These are phyloP conservation scores for Scutellaria minor DNA, from an alignment of 257 asterid species.

Conservation along the genomic window DNA sequence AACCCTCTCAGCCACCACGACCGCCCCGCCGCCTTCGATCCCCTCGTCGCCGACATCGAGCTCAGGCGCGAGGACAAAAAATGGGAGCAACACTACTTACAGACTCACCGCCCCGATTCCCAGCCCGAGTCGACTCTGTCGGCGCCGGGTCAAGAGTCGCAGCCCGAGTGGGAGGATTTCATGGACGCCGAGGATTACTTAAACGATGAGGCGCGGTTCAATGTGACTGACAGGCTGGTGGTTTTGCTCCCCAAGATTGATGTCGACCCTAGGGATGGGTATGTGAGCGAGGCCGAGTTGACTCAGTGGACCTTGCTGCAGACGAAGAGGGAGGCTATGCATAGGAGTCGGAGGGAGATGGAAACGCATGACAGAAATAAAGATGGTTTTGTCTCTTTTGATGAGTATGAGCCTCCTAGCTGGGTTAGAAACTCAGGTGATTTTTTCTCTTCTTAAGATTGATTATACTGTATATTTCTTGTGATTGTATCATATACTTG, in stretches of 20 bases:
- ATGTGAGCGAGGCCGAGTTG: slow-evolving; percentile 72
- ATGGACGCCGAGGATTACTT: slow-evolving; percentile 81
- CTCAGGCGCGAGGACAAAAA: slow-evolving; percentile 70
- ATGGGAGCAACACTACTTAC: slow-evolving; percentile 68
- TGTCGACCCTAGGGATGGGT: slow-evolving; percentile 70
- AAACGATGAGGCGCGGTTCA: slow-evolving; percentile 77
- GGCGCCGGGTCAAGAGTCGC: slow-evolving; percentile 63
- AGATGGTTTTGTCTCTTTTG: slow-evolving; percentile 71
- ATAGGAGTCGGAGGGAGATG: slow-evolving; percentile 80
- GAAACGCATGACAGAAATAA: slow-evolving; percentile 76
- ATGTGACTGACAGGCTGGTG: slow-evolving; percentile 72
- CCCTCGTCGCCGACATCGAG: slow-evolving; percentile 76
- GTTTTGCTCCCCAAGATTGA: slow-evolving; percentile 80
- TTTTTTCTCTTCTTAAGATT: background rate
- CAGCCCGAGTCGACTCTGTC: slow-evolving; percentile 29
- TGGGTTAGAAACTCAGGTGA: slow-evolving; percentile 71
- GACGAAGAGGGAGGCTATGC: slow-evolving; percentile 70
- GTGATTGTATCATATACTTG: background rate
- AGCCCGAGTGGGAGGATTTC: slow-evolving; percentile 91
- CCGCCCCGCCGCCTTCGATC: slow-evolving; percentile 64
- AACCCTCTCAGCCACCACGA: slow-evolving; percentile 30
- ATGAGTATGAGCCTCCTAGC: slow-evolving; percentile 87
- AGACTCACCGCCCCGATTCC: slow-evolving; percentile 53
- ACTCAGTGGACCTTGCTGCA: slow-evolving; percentile 73
- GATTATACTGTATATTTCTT: background rate